Percentiles rank a stretch among this genome's conserved stretches.
These are phyloP conservation scores for Trichothecium roseum DNA, from an alignment of 2,329 filamentous ascomycete genomes.

Conservation along the genomic window DNA sequence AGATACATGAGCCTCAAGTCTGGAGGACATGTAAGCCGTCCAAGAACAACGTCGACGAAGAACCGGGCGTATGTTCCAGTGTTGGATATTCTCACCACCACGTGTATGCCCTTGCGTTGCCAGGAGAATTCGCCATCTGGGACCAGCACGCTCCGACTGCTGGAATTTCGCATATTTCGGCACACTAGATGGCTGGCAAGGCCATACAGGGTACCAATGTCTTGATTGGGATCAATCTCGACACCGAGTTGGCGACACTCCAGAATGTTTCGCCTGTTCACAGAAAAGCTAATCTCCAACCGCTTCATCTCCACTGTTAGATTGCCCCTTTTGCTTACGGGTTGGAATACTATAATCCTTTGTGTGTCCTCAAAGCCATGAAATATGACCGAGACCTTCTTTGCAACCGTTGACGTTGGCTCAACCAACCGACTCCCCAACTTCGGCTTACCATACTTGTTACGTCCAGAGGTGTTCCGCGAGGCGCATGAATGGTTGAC, in stretches of 20 bases:
- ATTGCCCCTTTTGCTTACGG: conserved; percentile 10
- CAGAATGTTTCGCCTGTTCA: conserved; percentile 32
- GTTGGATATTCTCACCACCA: conserved; percentile 1
- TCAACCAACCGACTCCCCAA: conserved; percentile 30
- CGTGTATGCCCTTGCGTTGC: conserved; percentile 31
- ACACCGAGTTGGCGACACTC: conserved; percentile 36
- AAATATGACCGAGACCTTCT: conserved; percentile 32
- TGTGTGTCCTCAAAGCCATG: conserved; percentile 19
- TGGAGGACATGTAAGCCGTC: conserved; percentile 43
- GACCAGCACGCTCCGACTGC: neutral
- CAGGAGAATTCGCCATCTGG: conserved; percentile 20
- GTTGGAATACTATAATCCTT: conserved; percentile 24
- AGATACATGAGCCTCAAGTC: conserved; percentile 44
- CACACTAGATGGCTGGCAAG: conserved; percentile 49
- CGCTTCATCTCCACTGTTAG: conserved; percentile 40
- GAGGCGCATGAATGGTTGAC: conserved; percentile 10
- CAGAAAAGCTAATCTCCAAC: conserved; percentile 40
- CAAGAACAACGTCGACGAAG: conserved; percentile 41
- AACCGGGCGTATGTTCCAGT: conserved; percentile 35
- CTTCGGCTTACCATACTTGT: conserved; percentile 5
- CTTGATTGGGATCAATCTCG: conserved; percentile 46
- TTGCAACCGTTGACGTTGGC: conserved; percentile 30
- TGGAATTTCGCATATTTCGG: too few relatives aligned
- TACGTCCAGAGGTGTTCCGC: conserved; percentile 3
- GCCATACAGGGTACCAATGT: conserved; percentile 50